phyloP scores from a whole-genome alignment of 75 land plant genomes.

The Pinus taeda region DNA sequence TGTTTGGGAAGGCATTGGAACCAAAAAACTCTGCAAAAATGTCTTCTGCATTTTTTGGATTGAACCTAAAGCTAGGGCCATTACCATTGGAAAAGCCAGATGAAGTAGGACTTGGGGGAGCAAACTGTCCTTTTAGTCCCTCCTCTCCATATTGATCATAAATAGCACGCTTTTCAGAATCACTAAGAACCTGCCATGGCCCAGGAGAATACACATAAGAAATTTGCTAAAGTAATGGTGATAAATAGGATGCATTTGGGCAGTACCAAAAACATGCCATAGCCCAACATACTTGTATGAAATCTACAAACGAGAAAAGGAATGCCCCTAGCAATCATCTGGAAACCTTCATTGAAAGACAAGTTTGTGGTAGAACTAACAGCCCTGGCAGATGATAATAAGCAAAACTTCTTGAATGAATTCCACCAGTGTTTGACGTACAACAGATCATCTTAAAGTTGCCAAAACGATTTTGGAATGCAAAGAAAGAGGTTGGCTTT shows the following conservation, averaged over 20 bases:
- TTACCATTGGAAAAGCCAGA: constrained; percentile 14
- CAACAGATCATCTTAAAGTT: too few relatives aligned
- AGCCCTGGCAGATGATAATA: background rate
- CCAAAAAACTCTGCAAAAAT: constrained; percentile 46
- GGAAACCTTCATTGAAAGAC: background rate
- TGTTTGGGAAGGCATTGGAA: constrained; percentile 15
- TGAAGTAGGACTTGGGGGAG: constrained; percentile 27
- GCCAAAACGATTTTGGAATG: too few relatives aligned
- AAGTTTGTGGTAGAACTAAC: background rate
- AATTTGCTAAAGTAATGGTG: constrained; percentile 35
- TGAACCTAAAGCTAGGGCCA: constrained; percentile 41
- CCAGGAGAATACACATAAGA: background rate
- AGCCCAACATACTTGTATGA: background rate
- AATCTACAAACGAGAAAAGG: background rate
- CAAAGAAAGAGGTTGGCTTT: too few relatives aligned
- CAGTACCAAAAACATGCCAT: constrained; percentile 62
- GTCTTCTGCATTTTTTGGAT: constrained; percentile 64
- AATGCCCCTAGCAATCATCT: background rate
- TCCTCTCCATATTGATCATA: constrained; percentile 61
- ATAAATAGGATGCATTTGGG: constrained; percentile 64
- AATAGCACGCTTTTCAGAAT: constrained; percentile 14
- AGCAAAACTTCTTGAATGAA: background rate
- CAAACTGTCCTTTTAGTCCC: constrained; percentile 69
- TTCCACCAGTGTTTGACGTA: background rate
- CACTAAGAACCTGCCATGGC: constrained; percentile 10